phyloP scores from a whole-genome alignment of 2,329 filamentous ascomycete species.

The Sporothrix mexicana region DNA sequence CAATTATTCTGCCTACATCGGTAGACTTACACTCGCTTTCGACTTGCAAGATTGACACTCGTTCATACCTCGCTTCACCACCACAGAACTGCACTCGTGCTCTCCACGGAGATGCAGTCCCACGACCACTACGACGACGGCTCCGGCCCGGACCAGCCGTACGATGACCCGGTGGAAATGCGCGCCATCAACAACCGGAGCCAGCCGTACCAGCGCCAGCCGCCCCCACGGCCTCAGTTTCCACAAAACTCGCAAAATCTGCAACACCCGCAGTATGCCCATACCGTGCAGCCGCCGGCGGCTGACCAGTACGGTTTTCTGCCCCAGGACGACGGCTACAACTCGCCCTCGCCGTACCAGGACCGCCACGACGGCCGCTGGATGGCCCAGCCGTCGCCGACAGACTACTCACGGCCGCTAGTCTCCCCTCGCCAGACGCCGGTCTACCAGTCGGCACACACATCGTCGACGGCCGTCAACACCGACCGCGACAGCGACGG shows the following conservation, averaged over 20 bases:
- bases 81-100: neutral
- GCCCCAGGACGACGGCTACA: slow-evolving; percentile 25
- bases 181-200: slow-evolving; percentile 31
- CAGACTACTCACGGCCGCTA: slow-evolving; percentile 32
- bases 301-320: slow-evolving; percentile 28
- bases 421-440: slow-evolving; percentile 32
- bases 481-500: slow-evolving; percentile 34
- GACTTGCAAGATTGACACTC: neutral
- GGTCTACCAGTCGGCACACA: slow-evolving; percentile 37
- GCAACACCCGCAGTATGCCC: slow-evolving; percentile 22
- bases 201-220: slow-evolving; percentile 24
- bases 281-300: neutral
- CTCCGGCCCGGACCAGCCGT: slow-evolving; percentile 24
- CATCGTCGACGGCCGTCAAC: slow-evolving; percentile 36
- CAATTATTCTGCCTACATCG: neutral
- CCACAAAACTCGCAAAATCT: slow-evolving; percentile 22
- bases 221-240: neutral
- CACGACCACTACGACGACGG: slow-evolving; percentile 33
- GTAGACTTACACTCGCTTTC: slow-evolving; percentile 11
- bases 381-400: neutral
- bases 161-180: slow-evolving; percentile 35
- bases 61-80: neutral
- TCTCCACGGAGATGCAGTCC: slow-evolving; percentile 34
- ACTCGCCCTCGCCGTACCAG: slow-evolving; percentile 15
- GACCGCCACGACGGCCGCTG: slow-evolving; percentile 28